These are phyloP conservation scores for Corinectria fuckeliana DNA, from an alignment of 2,329 filamentous ascomycete species.

Conservation along the genomic window DNA sequence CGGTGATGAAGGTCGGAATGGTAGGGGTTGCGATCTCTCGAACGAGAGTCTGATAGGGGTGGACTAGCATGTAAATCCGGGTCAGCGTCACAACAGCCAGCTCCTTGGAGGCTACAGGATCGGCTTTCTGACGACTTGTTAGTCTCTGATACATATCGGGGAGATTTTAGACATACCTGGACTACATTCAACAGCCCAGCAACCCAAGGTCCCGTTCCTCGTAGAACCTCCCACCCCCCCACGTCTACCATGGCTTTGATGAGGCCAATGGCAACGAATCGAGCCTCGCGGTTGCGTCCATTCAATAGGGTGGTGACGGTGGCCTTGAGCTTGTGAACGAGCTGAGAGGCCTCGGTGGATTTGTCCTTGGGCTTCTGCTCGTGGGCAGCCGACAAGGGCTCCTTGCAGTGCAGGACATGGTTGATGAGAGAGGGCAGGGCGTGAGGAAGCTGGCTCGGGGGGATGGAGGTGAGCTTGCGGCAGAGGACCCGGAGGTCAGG, in stretches of 20 bases:
- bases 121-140: slow-evolving; percentile 67
- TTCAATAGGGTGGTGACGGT: slow-evolving; percentile 79
- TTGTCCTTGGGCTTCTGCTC: slow-evolving; percentile 67
- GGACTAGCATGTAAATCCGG: slow-evolving; percentile 83
- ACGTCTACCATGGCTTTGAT: slow-evolving; percentile 83
- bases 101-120: slow-evolving; percentile 76
- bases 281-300: slow-evolving; percentile 74
- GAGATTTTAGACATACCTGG: slow-evolving; percentile 56
- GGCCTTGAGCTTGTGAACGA: slow-evolving; percentile 83
- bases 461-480: slow-evolving; percentile 73
- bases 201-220: slow-evolving; percentile 77
- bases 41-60: slow-evolving; percentile 81
- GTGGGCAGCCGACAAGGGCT: slow-evolving; percentile 67
- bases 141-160: slow-evolving; percentile 17
- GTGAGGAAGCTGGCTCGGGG: slow-evolving; percentile 75
- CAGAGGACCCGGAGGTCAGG: slow-evolving; percentile 70
- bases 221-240: slow-evolving; percentile 83
- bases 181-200: slow-evolving; percentile 76
- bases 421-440: slow-evolving; percentile 73
- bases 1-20: slow-evolving; percentile 74
- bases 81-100: slow-evolving; percentile 78
- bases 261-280: slow-evolving; percentile 79
- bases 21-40: slow-evolving; percentile 88
- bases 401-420: slow-evolving; percentile 63
- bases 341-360: slow-evolving; percentile 68